These are phyloP conservation scores for Fusarium tricinctum DNA, from an alignment of 2,329 filamentous ascomycete species.

Conservation along the genomic window DNA sequence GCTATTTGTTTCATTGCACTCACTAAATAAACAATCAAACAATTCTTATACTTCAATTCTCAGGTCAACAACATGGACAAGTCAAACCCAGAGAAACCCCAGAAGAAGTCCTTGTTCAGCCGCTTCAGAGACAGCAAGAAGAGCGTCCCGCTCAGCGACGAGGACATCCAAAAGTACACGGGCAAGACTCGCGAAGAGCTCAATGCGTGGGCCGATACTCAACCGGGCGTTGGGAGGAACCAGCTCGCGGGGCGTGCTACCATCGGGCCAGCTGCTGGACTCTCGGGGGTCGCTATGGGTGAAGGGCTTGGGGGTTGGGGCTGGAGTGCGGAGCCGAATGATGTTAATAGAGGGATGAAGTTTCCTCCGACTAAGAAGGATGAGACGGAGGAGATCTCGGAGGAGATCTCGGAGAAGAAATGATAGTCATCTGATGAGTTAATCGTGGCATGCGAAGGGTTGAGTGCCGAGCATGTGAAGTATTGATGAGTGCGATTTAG, in stretches of 20 bases:
- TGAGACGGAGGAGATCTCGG: neutral
- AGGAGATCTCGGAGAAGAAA: constrained; percentile 4
- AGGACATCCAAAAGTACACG: constrained; percentile 59
- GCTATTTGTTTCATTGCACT: neutral
- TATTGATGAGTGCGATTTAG: too few species aligned
- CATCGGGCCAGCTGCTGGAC: constrained; percentile 50
- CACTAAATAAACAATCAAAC: neutral
- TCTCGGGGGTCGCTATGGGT: constrained; percentile 50
- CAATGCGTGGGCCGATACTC: constrained; percentile 54
- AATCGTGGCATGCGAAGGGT: neutral
- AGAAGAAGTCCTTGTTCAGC: constrained; percentile 49
- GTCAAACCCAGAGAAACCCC: neutral
- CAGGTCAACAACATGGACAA: constrained; percentile 24
- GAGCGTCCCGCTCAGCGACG: constrained; percentile 53
- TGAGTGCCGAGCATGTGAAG: too few species aligned
- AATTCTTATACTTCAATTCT: neutral
- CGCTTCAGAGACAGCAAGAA: constrained; percentile 53
- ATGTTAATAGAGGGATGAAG: constrained; percentile 53
- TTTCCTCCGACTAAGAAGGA: constrained; percentile 49
- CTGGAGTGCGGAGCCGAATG: constrained; percentile 46
- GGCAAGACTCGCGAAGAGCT: constrained; percentile 56
- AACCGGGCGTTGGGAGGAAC: constrained; percentile 59
- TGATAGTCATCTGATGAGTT: neutral
- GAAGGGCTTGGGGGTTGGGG: constrained; percentile 57
- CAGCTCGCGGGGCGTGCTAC: constrained; percentile 55